Conservation (phyloP, 2,329 filamentous ascomycete species). For the Lecanoromycetidae sp. region DNA sequence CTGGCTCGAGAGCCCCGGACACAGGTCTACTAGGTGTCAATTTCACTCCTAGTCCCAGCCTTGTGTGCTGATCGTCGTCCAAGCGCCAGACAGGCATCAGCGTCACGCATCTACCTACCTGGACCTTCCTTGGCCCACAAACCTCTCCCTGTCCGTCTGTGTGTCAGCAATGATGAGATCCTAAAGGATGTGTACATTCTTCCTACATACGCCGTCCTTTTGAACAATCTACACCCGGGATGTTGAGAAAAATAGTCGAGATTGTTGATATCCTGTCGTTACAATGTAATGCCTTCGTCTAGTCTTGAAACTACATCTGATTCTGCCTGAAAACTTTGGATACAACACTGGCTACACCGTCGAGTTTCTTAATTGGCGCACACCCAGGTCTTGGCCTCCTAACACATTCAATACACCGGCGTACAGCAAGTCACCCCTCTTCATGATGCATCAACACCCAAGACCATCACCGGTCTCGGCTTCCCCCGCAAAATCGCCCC, state of each 20-base stretch:
- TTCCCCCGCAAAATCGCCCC: constrained; percentile 59
- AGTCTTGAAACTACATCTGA: neutral
- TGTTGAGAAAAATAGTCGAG: neutral
- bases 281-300: constrained; percentile 5
- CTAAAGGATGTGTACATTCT: neutral
- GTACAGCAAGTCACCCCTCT: too few relatives aligned
- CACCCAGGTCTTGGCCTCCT: neutral
- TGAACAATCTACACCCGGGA: neutral
- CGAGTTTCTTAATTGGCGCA: neutral
- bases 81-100: constrained; percentile 13
- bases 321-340: neutral
- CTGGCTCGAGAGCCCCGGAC: neutral
- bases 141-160: neutral
- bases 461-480: constrained; percentile 60
- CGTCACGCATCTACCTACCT: neutral
- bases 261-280: constrained; percentile 1
- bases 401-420: neutral
- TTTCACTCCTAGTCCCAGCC: constrained; percentile 1
- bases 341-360: neutral
- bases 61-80: constrained; percentile 10
- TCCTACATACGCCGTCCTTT: constrained; percentile 39
- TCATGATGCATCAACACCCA: constrained; percentile 76
- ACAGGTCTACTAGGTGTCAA: neutral
- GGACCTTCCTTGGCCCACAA: neutral
- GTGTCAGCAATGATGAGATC: constrained; percentile 2